Evolutionary conservation across 179 eudicot species (phyloP).

Genomic region (Silene vulgaris): DNA sequence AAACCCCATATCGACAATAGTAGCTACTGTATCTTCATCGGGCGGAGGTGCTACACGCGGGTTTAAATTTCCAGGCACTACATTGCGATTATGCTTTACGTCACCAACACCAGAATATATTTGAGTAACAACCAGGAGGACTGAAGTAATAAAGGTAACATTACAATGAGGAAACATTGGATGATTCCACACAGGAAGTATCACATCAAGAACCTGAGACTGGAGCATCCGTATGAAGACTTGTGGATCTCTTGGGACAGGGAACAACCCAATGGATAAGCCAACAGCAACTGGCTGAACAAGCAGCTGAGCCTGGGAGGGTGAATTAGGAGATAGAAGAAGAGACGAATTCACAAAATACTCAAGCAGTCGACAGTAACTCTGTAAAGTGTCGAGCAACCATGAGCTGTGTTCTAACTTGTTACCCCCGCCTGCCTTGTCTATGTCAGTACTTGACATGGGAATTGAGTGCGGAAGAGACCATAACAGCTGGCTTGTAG

Average conservation of each 20-base stretch:
- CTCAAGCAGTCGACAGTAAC: slow-evolving; percentile 78
- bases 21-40: slow-evolving; percentile 81
- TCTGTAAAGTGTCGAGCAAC: slow-evolving; percentile 85
- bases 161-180: slow-evolving; percentile 76
- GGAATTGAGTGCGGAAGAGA: slow-evolving; percentile 54
- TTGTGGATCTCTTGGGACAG: slow-evolving; percentile 94
- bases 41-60: slow-evolving; percentile 85
- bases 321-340: slow-evolving; percentile 69
- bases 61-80: slow-evolving; percentile 51
- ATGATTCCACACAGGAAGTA: slow-evolving; percentile 95
- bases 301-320: slow-evolving; percentile 87
- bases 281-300: slow-evolving; percentile 95
- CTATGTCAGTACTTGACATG: slow-evolving; percentile 39
- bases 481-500: slow-evolving; percentile 94
- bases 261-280: slow-evolving; percentile 91
- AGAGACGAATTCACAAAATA: slow-evolving; percentile 83
- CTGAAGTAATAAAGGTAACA: slow-evolving; percentile 58
- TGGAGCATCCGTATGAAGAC: slow-evolving; percentile 92
- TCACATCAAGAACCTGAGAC: slow-evolving; percentile 90
- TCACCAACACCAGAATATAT: slow-evolving; percentile 90
- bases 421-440: slow-evolving; percentile 45
- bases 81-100: slow-evolving; percentile 56
- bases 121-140: slow-evolving; percentile 70
- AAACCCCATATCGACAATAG: slow-evolving; percentile 97
- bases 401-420: slow-evolving; percentile 63